Evolutionary conservation across 106 monocot genomes (phyloP).

Genomic region (Apostasia ramifera): DNA sequence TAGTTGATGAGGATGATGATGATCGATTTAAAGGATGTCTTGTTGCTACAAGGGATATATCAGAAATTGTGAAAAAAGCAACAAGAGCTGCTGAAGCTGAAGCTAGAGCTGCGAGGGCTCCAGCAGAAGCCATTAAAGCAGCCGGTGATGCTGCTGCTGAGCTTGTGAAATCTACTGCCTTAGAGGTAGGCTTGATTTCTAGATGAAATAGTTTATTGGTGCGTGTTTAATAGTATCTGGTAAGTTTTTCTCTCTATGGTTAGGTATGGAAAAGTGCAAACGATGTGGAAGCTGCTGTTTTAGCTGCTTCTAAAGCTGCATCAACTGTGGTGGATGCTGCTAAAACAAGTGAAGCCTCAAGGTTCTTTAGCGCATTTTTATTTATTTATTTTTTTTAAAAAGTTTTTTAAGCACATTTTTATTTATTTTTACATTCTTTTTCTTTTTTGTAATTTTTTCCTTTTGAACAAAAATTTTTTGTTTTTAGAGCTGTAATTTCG

Average conservation of each 20-base stretch:
- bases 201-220: not conserved
- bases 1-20: conserved; percentile 34
- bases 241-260: not conserved
- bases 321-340: conserved; percentile 94
- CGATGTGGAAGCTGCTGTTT: conserved; percentile 68
- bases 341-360: conserved; percentile 53
- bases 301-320: conserved; percentile 87
- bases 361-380: conserved; percentile 16
- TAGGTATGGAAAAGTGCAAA: conserved; percentile 73
- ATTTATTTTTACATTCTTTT: no score
- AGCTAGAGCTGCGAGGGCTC: conserved; percentile 78
- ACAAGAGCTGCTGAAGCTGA: conserved; percentile 81
- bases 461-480: not conserved
- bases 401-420: no score
- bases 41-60: conserved; percentile 77
- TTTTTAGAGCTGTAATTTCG: not conserved
- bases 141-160: conserved; percentile 98
- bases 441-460: no score
- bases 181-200: conserved; percentile 51
- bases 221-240: not conserved
- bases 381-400: conserved; percentile 4
- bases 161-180: conserved; percentile 73
- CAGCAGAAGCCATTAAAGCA: conserved; percentile 83
- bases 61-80: conserved; percentile 77
- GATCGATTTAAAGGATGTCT: conserved; percentile 65